A percentile compares a stretch with the other conserved stretches of the same genome.
These are phyloP conservation scores for Theileria annulata DNA, from an alignment of 169 alveolate species.

Conservation along the genomic window DNA sequence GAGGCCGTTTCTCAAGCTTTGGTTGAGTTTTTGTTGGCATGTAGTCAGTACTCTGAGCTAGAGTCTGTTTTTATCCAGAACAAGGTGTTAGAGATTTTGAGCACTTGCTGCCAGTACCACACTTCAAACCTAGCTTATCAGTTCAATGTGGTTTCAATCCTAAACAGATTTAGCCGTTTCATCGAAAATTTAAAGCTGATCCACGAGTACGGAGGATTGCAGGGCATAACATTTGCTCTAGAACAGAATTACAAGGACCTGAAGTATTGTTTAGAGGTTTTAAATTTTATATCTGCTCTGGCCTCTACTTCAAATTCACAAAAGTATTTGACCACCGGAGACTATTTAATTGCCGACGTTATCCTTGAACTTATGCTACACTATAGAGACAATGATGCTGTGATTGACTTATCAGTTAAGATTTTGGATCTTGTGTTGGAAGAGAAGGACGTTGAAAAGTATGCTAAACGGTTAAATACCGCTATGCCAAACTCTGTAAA, in stretches of 20 bases:
- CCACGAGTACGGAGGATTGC: conserved; percentile 88
- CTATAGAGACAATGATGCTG: conserved; percentile 81
- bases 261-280: conserved; percentile 78
- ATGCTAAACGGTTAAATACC: conserved; percentile 74
- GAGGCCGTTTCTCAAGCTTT: conserved; percentile 78
- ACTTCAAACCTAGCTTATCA: conserved; percentile 80
- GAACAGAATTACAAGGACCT: conserved; percentile 74
- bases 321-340: conserved; percentile 80
- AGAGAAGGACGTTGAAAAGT: conserved; percentile 84
- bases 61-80: conserved; percentile 81
- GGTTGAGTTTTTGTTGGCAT: conserved; percentile 74
- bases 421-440: conserved; percentile 84
- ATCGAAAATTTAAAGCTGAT: conserved; percentile 78
- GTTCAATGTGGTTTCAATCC: conserved; percentile 78
- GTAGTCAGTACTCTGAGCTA: conserved; percentile 85
- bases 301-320: conserved; percentile 81
- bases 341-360: conserved; percentile 75
- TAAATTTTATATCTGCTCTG: conserved; percentile 79
- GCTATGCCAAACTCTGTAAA: conserved; percentile 72
- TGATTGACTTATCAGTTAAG: conserved; percentile 81
- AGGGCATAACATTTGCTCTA: conserved; percentile 83
- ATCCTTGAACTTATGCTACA: conserved; percentile 85
- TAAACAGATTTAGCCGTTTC: conserved; percentile 81
- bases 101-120: conserved; percentile 89
- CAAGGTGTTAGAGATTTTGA: conserved; percentile 86